Evolutionary conservation across 2,329 filamentous ascomycete species (phyloP).

Genomic region (Juglanconis juglandina): DNA sequence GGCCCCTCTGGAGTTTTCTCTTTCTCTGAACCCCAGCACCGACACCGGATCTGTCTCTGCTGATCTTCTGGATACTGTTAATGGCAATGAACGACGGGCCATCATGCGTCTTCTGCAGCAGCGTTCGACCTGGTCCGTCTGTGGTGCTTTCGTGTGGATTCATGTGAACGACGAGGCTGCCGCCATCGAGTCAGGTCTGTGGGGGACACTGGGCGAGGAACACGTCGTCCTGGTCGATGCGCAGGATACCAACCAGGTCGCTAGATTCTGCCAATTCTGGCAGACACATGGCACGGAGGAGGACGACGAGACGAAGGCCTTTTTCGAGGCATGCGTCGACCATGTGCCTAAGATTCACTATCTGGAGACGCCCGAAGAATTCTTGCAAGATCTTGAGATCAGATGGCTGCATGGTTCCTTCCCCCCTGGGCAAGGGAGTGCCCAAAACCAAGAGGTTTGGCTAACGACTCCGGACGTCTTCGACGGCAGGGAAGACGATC

Average conservation of each 20-base stretch:
- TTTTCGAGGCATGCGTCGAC: not conserved
- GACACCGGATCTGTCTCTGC: not conserved
- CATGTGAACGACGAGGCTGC: not conserved
- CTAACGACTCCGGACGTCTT: not conserved
- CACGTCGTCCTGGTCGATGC: conserved; percentile 2
- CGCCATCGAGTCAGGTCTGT: not conserved
- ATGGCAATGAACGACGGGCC: too few species aligned
- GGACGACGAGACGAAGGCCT: not conserved
- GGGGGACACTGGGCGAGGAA: conserved; percentile 3
- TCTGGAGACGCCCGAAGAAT: not conserved
- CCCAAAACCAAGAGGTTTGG: not conserved
- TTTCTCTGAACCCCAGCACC: not conserved
- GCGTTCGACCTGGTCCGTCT: not conserved
- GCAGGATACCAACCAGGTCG: not conserved
- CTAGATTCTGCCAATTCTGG: not conserved
- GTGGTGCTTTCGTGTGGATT: not conserved
- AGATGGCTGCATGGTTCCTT: not conserved
- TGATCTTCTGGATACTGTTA: not conserved
- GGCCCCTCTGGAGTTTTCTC: not conserved
- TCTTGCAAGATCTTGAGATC: not conserved
- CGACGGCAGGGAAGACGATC: not conserved
- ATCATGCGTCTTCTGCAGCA: not conserved
- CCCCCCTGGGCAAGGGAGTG: not conserved
- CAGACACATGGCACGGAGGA: not conserved
- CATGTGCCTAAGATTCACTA: not conserved